Evolutionary conservation across 768 basidiomycete species (phyloP).

Genomic region (Boletellus emodensis): DNA sequence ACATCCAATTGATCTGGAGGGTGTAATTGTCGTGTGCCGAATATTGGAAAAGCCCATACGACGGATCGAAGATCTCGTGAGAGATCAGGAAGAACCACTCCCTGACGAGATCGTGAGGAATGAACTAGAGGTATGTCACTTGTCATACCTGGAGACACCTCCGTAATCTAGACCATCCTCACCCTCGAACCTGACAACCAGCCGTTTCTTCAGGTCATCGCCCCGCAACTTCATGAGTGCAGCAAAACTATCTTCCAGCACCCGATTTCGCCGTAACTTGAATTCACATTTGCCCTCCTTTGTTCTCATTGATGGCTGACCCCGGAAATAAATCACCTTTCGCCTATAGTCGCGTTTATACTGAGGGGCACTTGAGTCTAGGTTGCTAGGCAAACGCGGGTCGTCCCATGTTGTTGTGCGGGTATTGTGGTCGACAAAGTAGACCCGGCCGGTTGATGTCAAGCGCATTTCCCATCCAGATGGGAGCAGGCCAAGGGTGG

Average conservation of each 20-base stretch:
- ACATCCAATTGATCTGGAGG: constrained; percentile 74
- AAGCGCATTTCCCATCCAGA: constrained; percentile 95
- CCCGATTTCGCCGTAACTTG: constrained; percentile 73
- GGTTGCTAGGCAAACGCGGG: constrained; percentile 74
- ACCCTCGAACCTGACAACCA: constrained; percentile 74
- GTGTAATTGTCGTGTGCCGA: constrained; percentile 79
- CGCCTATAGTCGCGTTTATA: constrained; percentile 92
- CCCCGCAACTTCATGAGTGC: constrained; percentile 80
- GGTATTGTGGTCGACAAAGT: constrained; percentile 91
- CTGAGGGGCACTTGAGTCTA: constrained; percentile 89
- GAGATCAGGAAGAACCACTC: constrained; percentile 87
- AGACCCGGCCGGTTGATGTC: constrained; percentile 78
- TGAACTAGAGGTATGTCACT: not conserved
- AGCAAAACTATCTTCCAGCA: constrained; percentile 84
- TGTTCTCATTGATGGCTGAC: constrained; percentile 79
- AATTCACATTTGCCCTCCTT: constrained; percentile 82
- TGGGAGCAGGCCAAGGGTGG: constrained; percentile 77
- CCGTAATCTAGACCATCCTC: constrained; percentile 81
- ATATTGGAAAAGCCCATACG: constrained; percentile 79
- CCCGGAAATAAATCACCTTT: constrained; percentile 90
- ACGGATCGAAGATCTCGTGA: constrained; percentile 79
- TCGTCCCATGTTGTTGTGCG: constrained; percentile 93
- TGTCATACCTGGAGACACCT: constrained; percentile 62
- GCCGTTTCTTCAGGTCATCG: constrained; percentile 61
- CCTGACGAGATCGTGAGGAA: constrained; percentile 33